A percentile compares a stretch with the other conserved stretches of the same genome.
phyloP scores from a whole-genome alignment of 169 alveolate genomes.

The Eimeria mitis region DNA sequence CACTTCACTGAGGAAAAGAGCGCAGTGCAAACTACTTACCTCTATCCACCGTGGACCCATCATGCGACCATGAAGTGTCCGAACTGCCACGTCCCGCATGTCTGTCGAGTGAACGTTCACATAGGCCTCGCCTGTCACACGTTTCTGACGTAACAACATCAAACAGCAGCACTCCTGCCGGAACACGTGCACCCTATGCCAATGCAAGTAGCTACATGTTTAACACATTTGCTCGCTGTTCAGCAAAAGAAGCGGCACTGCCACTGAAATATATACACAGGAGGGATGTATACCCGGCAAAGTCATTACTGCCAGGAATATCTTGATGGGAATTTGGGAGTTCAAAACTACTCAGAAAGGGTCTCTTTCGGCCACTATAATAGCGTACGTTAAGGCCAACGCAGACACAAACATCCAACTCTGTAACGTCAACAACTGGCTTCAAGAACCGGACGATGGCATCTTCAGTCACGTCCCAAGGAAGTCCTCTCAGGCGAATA shows the following conservation, averaged over 20 bases:
- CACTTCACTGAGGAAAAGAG: not conserved
- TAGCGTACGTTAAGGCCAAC: conserved; percentile 72
- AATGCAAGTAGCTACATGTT: not conserved
- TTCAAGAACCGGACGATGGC: conserved; percentile 82
- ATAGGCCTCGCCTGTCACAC: conserved; percentile 87
- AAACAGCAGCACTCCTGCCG: not conserved
- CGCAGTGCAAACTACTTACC: conserved; percentile 27
- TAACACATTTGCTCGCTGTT: not conserved
- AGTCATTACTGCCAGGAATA: not conserved
- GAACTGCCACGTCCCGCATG: conserved; percentile 81
- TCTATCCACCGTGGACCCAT: conserved; percentile 88
- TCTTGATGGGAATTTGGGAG: not conserved
- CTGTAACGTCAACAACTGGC: conserved; percentile 41
- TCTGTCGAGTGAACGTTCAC: conserved; percentile 83
- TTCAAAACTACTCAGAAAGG: not conserved
- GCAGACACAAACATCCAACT: conserved; percentile 70
- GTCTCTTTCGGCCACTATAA: not conserved
- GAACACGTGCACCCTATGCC: not conserved
- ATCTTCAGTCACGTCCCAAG: conserved; percentile 83
- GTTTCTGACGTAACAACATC: conserved; percentile 45
- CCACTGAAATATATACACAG: not conserved
- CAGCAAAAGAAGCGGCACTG: not conserved
- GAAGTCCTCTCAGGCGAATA: conserved; percentile 85
- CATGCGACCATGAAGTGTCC: conserved; percentile 84
- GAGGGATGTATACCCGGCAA: not conserved